Evolutionary conservation across 495 filamentous ascomycete species (phyloP).

Genomic region (Xylaria sp.): DNA sequence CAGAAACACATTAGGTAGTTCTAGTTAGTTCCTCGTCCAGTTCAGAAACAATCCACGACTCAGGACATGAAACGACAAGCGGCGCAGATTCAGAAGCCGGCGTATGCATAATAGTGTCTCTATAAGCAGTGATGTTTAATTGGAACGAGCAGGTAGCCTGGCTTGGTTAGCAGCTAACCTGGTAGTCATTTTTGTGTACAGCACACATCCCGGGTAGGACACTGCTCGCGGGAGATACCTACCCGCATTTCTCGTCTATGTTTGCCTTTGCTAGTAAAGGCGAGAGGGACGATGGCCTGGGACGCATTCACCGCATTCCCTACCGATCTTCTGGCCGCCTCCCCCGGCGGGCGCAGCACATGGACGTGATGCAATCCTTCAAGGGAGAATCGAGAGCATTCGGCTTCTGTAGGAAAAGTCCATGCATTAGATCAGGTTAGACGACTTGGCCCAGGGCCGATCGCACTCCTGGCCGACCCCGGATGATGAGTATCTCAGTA

Average conservation of each 20-base stretch:
- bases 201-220: background rate
- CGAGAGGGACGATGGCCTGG: background rate
- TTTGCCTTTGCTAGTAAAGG: background rate
- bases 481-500: conserved; percentile 16
- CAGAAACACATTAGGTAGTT: background rate
- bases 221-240: background rate
- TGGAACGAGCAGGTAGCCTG: conserved; percentile 3
- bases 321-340: conserved; percentile 13
- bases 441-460: conserved; percentile 12
- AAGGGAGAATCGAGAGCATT: conserved; percentile 16
- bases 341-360: conserved; percentile 6
- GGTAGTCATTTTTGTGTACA: background rate
- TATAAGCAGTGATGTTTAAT: background rate
- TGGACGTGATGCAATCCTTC: conserved; percentile 13
- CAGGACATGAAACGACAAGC: background rate
- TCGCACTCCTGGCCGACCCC: conserved; percentile 6
- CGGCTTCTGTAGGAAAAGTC: conserved; percentile 22
- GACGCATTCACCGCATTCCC: background rate
- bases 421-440: conserved; percentile 24
- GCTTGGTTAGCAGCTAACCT: background rate
- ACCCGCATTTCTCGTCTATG: background rate
- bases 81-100: background rate
- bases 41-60: background rate
- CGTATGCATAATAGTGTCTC: background rate
- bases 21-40: background rate